Conservation (phyloP, 768 basidiomycete species). For the Podaxis sp. region DNA sequence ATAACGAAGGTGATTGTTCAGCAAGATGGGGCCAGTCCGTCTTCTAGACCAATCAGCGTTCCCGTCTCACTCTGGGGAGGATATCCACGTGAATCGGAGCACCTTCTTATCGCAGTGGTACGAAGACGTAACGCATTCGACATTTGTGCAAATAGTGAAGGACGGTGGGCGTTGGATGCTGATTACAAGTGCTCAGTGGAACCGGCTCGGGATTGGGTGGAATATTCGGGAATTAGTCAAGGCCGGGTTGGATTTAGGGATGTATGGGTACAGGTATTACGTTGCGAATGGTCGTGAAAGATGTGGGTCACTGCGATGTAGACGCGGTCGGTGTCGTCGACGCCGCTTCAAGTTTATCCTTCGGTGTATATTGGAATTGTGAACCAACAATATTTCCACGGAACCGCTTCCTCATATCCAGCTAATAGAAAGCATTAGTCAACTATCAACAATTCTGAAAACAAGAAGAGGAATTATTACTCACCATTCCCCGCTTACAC, state of each 20-base stretch:
- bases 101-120: background rate
- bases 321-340: constrained; percentile 7
- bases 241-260: too few relatives aligned
- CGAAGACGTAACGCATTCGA: background rate
- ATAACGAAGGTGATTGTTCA: constrained; percentile 10
- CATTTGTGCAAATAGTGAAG: background rate
- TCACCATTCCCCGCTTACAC: constrained; percentile 88
- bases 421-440: constrained; percentile 32
- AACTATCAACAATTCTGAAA: background rate
- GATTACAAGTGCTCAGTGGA: background rate
- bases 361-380: constrained; percentile 43
- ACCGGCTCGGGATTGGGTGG: background rate
- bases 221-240: background rate
- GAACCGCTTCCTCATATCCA: constrained; percentile 85
- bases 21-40: background rate
- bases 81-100: background rate
- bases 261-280: background rate
- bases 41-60: background rate
- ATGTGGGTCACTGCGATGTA: constrained; percentile 2
- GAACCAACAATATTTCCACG: constrained; percentile 67
- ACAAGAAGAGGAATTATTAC: constrained; percentile 22
- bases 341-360: constrained; percentile 17
- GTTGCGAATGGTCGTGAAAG: background rate
- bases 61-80: background rate
- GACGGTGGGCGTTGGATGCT: background rate